phyloP scores from a whole-genome alignment of 768 basidiomycete genomes.

The Trametes cubensis region DNA sequence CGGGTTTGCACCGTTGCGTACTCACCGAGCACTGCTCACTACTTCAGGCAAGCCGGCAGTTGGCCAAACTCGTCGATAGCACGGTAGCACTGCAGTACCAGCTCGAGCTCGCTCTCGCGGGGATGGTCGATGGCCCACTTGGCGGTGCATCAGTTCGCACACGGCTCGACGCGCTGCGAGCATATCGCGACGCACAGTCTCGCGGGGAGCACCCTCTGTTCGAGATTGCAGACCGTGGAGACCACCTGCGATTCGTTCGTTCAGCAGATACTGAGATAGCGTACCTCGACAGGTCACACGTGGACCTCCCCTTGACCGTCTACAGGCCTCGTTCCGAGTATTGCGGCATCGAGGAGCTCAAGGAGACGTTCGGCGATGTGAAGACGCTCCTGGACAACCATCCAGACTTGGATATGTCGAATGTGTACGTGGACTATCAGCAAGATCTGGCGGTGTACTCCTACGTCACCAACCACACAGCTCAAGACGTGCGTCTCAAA shows the following conservation, averaged over 20 bases:
- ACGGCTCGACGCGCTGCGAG: constrained; percentile 1
- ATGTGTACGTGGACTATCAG: not conserved
- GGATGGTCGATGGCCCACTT: constrained; percentile 27
- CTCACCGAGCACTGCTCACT: too few relatives aligned
- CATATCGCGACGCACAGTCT: not conserved
- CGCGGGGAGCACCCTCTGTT: not conserved
- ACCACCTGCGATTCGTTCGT: not conserved
- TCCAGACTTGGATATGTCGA: not conserved
- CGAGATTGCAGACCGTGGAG: not conserved
- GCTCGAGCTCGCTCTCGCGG: constrained; percentile 34
- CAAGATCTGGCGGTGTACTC: not conserved
- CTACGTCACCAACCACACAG: not conserved
- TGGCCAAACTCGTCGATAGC: constrained; percentile 5
- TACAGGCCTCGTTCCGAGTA: too few relatives aligned
- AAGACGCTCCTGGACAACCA: not conserved
- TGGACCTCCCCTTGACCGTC: not conserved
- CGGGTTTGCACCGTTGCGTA: not conserved
- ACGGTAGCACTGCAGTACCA: constrained; percentile 25
- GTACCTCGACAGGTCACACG: not conserved
- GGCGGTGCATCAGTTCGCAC: constrained; percentile 10
- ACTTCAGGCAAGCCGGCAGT: not conserved
- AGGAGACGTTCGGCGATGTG: not conserved
- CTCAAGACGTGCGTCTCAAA: too few relatives aligned
- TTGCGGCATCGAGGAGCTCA: too few relatives aligned
- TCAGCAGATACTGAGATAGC: not conserved